A percentile compares a stretch with the other conserved stretches of the same genome.
These are phyloP conservation scores for Melanomma pulvis-pyrius DNA, from an alignment of 495 filamentous ascomycete genomes.

Conservation along the genomic window DNA sequence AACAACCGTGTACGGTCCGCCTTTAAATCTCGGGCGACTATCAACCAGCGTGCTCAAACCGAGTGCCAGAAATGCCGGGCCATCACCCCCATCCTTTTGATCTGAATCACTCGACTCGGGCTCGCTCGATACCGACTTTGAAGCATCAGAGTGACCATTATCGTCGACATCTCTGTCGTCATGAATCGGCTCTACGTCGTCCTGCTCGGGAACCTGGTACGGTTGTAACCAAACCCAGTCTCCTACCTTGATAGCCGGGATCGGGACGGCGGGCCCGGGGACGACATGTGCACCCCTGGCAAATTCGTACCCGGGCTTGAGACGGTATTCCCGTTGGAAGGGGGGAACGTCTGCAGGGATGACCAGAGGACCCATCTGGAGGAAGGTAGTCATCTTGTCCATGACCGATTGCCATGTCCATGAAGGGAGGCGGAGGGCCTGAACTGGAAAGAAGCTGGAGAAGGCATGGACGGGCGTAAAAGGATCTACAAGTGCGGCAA, in stretches of 20 bases:
- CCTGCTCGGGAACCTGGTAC: not conserved
- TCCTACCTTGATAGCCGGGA: not conserved
- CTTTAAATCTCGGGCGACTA: too few species aligned
- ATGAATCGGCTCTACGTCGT: too few species aligned
- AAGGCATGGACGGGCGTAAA: constrained; percentile 51
- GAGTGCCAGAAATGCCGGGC: too few species aligned
- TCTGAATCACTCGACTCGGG: too few species aligned
- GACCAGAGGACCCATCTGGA: constrained; percentile 9
- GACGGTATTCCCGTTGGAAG: not conserved
- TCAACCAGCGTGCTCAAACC: too few species aligned
- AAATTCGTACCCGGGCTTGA: not conserved
- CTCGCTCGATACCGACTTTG: too few species aligned
- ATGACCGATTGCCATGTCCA: constrained; percentile 54
- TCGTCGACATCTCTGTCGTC: too few species aligned
- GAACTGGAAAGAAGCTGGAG: constrained; percentile 46
- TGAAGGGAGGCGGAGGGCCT: constrained; percentile 43
- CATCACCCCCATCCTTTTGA: too few species aligned
- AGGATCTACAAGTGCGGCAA: constrained; percentile 56
- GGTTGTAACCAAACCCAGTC: not conserved
- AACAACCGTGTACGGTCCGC: too few species aligned
- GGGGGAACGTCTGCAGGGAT: not conserved
- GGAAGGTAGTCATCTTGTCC: constrained; percentile 15
- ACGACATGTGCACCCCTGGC: not conserved
- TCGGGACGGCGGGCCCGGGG: not conserved
- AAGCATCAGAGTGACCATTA: too few species aligned